Percentiles rank a stretch among this genome's conserved stretches.
These are phyloP conservation scores for Marasmius sp. DNA, from an alignment of 1,284 basidiomycete species.

Conservation along the genomic window DNA sequence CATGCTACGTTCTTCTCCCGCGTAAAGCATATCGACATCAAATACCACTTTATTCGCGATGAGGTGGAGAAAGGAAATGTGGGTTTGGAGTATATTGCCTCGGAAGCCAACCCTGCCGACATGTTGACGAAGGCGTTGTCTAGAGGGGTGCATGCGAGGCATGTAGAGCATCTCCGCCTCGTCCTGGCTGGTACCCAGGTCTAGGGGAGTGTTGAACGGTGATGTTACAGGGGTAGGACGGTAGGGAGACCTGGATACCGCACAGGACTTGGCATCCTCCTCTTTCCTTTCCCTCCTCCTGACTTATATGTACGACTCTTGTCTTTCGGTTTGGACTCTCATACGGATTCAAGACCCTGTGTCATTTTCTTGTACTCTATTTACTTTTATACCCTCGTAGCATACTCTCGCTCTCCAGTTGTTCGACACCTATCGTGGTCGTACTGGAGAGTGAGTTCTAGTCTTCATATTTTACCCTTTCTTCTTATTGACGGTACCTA, in stretches of 20 bases:
- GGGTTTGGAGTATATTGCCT: constrained; percentile 24
- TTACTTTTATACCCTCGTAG: no score
- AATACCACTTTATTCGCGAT: constrained; percentile 40
- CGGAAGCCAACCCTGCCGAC: constrained; percentile 35
- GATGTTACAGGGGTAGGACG: neutral
- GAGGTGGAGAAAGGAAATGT: constrained; percentile 27
- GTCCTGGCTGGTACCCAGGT: neutral
- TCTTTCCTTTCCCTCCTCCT: no score
- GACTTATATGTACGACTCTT: no score
- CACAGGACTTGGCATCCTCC: no score
- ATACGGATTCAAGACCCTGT: no score
- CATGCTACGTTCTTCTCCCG: constrained; percentile 20
- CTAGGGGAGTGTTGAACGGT: constrained; percentile 9
- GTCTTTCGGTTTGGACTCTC: no score
- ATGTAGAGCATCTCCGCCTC: neutral
- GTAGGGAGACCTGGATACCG: no score
- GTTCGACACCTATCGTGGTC: no score
- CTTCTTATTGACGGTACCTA: neutral
- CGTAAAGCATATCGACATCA: constrained; percentile 44
- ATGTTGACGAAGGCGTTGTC: constrained; percentile 40
- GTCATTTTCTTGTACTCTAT: no score
- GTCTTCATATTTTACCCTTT: no score
- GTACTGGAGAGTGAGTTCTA: no score
- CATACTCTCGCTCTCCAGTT: no score
- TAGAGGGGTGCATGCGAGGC: neutral